Percentiles rank a stretch among this genome's conserved stretches.
Conservation (phyloP, 257 asterid genomes). For the Penstemon davidsonii region DNA sequence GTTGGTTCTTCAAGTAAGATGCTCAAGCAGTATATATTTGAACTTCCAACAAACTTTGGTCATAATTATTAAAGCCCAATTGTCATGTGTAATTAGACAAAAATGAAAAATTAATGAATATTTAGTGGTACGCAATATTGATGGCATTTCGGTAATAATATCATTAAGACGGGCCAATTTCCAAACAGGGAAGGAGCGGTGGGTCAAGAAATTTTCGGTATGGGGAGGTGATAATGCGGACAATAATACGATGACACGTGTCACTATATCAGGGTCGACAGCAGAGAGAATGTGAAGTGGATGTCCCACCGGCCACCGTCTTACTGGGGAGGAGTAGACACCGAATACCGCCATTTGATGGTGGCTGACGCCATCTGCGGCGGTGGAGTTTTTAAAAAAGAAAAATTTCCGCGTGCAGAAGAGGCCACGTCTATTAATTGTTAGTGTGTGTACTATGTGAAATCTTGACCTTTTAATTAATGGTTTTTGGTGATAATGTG, state of each 20-base stretch:
- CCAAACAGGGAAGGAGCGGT: background rate
- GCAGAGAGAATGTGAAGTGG: constrained; percentile 20
- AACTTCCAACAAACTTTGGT: too few relatives aligned
- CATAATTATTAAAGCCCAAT: background rate
- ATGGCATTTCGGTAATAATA: background rate
- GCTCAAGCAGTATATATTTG: too few relatives aligned
- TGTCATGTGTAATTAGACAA: background rate
- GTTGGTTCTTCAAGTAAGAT: too few relatives aligned
- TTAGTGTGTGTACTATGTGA: constrained; percentile 7
- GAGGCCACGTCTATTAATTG: constrained; percentile 15
- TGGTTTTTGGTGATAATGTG: background rate
- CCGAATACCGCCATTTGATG: background rate
- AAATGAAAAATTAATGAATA: background rate
- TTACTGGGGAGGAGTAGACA: constrained; percentile 19
- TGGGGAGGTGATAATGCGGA: constrained; percentile 22
- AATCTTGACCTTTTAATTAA: background rate
- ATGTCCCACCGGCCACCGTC: constrained; percentile 23
- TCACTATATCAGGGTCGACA: background rate
- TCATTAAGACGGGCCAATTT: constrained; percentile 1
- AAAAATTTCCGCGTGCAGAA: background rate
- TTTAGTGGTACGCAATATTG: background rate
- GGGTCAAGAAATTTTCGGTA: background rate
- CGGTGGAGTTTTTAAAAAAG: background rate
- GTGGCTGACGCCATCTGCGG: constrained; percentile 8
- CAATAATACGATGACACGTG: constrained; percentile 37